Evolutionary conservation across 768 basidiomycete genomes (phyloP), one percentile per base, ranked within the genome.

Genomic region (Russula compacta): DNA sequence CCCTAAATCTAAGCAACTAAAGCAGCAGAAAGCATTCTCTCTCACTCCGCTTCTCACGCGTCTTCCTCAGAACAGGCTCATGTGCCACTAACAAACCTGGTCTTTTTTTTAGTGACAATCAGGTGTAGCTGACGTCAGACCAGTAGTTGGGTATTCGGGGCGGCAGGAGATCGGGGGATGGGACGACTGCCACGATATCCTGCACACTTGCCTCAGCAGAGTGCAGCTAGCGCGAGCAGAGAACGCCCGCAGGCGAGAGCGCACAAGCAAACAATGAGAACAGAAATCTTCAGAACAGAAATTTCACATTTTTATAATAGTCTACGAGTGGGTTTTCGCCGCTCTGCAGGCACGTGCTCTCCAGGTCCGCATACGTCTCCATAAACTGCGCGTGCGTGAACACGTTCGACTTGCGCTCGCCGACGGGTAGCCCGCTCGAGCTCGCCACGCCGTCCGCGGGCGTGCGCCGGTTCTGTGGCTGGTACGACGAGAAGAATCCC

Each of bases 281-380:
- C 19, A n/a, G 48, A 58, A 36, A 42, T 42, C 35, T 79, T 79
- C 67, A 95, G 67, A 95, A 95, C 69, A 95, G 76, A 70, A 97
- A 86, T 72, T 94, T 93, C 63, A 94, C 94, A 75, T 97, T 97
- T 73, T 87, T 82, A 72, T 97, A 98, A 72, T 87, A 94, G 67
- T 87, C 84, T 58, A 94, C 69, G 79, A 97, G 78, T 7, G 94
- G 91, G 71, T 94, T 95, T 73, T 90, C 90, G 53, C 94, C 92
- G 70, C 82, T 94, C 63, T 75, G 77, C 56, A 93, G 73, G 48
- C 78, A 78, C 21, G 95, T 97, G 71, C 75, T 78, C 61, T 75
- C 76, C 38, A 92, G 69, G 62, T 92, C 85, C 42, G 84, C 93
- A 70, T 92, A 98, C 50, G 86, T 86, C 68, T 82, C 80, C 78